These are phyloP conservation scores for Endothia cerciana DNA, from an alignment of 2,329 filamentous ascomycete genomes.

Conservation along the genomic window DNA sequence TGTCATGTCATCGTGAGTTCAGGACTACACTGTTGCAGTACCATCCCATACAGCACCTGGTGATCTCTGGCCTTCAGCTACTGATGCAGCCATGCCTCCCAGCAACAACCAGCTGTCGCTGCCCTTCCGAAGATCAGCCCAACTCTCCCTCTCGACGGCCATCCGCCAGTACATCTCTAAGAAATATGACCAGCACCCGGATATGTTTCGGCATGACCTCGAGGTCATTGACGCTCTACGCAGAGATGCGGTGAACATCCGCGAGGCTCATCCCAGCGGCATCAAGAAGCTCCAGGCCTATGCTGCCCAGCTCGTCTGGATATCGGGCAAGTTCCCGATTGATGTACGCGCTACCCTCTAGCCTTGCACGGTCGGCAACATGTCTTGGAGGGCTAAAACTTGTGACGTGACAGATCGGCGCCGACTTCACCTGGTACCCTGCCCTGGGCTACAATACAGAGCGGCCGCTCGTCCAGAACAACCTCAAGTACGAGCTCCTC, in stretches of 20 bases:
- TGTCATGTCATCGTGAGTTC: slow-evolving; percentile 23
- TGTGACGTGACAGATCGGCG: slow-evolving; percentile 69
- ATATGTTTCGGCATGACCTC: slow-evolving; percentile 90
- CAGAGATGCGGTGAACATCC: slow-evolving; percentile 82
- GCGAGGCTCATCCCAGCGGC: slow-evolving; percentile 85
- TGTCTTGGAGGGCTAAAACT: background rate
- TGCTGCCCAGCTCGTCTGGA: slow-evolving; percentile 89
- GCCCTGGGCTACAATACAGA: slow-evolving; percentile 88
- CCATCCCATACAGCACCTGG: background rate
- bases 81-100: slow-evolving; percentile 27
- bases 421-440: slow-evolving; percentile 96
- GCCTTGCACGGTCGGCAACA: slow-evolving; percentile 3
- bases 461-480: slow-evolving; percentile 68
- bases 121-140: slow-evolving; percentile 84
- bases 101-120: slow-evolving; percentile 70
- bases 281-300: slow-evolving; percentile 89
- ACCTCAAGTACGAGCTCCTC: slow-evolving; percentile 80
- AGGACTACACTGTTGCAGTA: background rate
- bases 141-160: slow-evolving; percentile 76
- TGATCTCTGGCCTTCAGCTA: background rate
- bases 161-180: slow-evolving; percentile 95
- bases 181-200: slow-evolving; percentile 98
- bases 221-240: slow-evolving; percentile 83
- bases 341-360: slow-evolving; percentile 62
- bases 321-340: slow-evolving; percentile 93